phyloP scores from a whole-genome alignment of 2,329 filamentous ascomycete species.

The Pyrenochaeta sp. region DNA sequence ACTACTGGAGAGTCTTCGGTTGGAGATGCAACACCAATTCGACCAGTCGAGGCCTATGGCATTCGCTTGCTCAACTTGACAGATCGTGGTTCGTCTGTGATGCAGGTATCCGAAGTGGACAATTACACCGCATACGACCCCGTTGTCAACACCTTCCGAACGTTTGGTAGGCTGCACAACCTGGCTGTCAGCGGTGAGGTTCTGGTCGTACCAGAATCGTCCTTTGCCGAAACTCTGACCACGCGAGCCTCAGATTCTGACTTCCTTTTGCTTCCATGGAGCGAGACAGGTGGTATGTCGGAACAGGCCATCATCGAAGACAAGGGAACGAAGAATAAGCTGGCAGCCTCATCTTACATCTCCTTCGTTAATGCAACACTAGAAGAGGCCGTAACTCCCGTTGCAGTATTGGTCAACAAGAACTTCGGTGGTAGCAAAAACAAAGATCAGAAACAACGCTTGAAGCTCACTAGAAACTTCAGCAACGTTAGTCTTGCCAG shows the following conservation, averaged over 20 bases:
- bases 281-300: conserved; percentile 77
- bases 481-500: conserved; percentile 59
- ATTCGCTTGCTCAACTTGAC: conserved; percentile 87
- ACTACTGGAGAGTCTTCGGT: conserved; percentile 27
- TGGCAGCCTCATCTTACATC: conserved; percentile 71
- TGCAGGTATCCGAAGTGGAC: conserved; percentile 86
- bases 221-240: conserved; percentile 80
- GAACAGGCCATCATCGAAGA: conserved; percentile 65
- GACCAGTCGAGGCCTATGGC: conserved; percentile 77
- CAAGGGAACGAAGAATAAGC: conserved; percentile 65
- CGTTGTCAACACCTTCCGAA: conserved; percentile 89
- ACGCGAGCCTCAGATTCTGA: conserved; percentile 69
- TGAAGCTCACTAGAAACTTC: conserved; percentile 37
- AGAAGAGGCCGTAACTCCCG: conserved; percentile 69
- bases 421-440: conserved; percentile 64
- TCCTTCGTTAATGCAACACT: conserved; percentile 77
- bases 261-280: conserved; percentile 87
- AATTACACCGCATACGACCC: conserved; percentile 74
- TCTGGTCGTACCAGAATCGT: conserved; percentile 77
- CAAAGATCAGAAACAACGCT: conserved; percentile 37
- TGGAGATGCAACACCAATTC: conserved; percentile 38
- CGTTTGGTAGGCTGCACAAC: conserved; percentile 84
- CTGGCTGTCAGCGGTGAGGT: conserved; percentile 84
- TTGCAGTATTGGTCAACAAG: conserved; percentile 82
- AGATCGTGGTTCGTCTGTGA: conserved; percentile 92